Percentiles rank a stretch among this genome's conserved stretches.
Conservation (phyloP, 1,284 basidiomycete genomes). For the Puccinia horiana region DNA sequence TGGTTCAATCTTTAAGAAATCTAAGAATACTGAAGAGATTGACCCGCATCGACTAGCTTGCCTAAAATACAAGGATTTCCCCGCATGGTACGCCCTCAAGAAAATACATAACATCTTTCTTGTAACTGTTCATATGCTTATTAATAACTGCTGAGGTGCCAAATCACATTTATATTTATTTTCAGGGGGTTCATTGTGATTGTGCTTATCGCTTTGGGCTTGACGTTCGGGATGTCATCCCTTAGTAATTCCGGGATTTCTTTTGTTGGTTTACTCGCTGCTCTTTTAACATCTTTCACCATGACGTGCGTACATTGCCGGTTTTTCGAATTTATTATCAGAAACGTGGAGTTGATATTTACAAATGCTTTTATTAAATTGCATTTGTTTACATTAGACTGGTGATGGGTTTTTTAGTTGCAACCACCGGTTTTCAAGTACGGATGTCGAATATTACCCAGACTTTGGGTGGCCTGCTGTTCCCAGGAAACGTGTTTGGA, state of each 20-base stretch:
- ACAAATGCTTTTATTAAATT: neutral
- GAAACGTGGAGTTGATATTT: neutral
- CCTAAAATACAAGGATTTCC: conserved; percentile 38
- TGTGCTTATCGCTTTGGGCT: neutral
- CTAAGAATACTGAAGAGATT: neutral
- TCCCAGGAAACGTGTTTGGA: conserved; percentile 37
- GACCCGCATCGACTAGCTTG: conserved; percentile 33
- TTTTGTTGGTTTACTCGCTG: neutral
- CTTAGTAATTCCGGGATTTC: conserved; percentile 25
- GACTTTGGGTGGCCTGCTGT: conserved; percentile 22
- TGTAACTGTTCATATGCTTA: neutral
- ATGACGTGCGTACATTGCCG: conserved; percentile 26
- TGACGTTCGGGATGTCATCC: neutral
- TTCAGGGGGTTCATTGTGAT: conserved; percentile 17
- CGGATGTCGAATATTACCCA: neutral
- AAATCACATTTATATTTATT: neutral
- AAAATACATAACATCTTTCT: too few species aligned
- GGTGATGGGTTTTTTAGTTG: neutral
- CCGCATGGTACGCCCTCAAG: conserved; percentile 3
- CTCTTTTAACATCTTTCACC: conserved; percentile 3
- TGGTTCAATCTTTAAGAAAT: conserved; percentile 4
- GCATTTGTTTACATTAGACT: neutral
- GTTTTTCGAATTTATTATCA: too few species aligned
- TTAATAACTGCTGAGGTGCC: neutral
- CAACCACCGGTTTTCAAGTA: conserved; percentile 22